These are phyloP conservation scores for Coniella vitis DNA, from an alignment of 2,329 filamentous ascomycete species.

Conservation along the genomic window DNA sequence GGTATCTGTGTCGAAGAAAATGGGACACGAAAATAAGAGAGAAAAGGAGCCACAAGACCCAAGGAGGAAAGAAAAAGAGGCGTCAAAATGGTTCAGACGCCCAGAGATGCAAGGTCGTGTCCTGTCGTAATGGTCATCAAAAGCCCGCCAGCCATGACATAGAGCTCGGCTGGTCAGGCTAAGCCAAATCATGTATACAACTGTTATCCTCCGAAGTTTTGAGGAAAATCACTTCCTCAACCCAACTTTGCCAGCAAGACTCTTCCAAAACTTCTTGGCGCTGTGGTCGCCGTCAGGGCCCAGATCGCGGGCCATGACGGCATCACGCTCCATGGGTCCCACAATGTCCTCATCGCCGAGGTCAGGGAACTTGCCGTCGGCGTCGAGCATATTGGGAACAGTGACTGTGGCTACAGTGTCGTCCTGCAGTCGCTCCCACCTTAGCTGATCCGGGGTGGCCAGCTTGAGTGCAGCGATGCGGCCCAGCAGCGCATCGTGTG, in stretches of 20 bases:
- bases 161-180: too few species aligned
- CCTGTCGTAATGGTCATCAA: constrained; percentile 11
- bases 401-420: constrained; percentile 57
- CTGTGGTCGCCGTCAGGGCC: constrained; percentile 34
- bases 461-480: constrained; percentile 36
- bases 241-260: constrained; percentile 38
- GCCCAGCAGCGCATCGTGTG: constrained; percentile 58
- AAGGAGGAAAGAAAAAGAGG: background rate
- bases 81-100: background rate
- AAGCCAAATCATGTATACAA: background rate
- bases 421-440: constrained; percentile 37
- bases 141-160: background rate
- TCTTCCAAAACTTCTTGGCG: constrained; percentile 40
- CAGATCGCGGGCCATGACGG: constrained; percentile 41
- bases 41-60: background rate
- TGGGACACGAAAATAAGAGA: background rate
- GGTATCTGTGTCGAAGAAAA: background rate
- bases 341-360: constrained; percentile 90
- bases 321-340: constrained; percentile 72
- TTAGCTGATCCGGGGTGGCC: constrained; percentile 23
- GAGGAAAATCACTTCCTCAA: constrained; percentile 22
- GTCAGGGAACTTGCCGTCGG: constrained; percentile 78
- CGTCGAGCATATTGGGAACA: constrained; percentile 62
- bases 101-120: constrained; percentile 12
- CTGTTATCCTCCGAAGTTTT: background rate